Base-by-base conservation (phyloP, 2,329 filamentous ascomycete genomes). In the Aspergillus udagawae region DNA sequence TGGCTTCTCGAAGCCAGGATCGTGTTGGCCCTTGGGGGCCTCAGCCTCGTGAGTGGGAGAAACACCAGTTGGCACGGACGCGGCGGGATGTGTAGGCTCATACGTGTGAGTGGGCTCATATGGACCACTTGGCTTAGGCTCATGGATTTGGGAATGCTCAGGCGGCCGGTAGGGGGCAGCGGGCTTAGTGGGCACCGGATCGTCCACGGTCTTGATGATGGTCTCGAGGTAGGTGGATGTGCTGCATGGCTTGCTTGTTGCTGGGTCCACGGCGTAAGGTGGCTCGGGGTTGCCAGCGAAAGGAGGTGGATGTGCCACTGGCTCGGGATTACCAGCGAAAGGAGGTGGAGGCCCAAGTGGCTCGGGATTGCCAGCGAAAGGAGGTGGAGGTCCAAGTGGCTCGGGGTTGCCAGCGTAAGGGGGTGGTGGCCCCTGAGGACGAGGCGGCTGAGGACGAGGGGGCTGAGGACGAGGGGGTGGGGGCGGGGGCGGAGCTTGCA, bases 401-500 rank as follows among this genome's bases (percentile, higher is more conserved):
- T 28, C 27, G 8, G 1, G 27, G 27, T 28, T 9, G 27, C 27
- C 7, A 28, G 27, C 27, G 27, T 8, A 28, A 28, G 27, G 27
- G 10, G 27, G 8, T 3, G 27, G 27, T 9, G 27, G 8, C 10
- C 5, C 27, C 27, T 28, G 27, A 3, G 27, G 27, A 9, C 2
- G 8, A 9, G 27, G 27, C 6, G 8, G 8, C 27, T 29, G 28
- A 10, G 42, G 42, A n/a, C 23, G 42, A 3, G 38, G 17, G 5
- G 20, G 17, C 14, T 7, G 17, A 42, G 41, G 41, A 21, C 9
- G 28, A 29, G 28, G 28, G 3, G 41, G 17, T 1, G n/a, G 7
- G n/a, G 41, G 5, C 2, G 20, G 17, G 1, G 6, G 41, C 9
- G 41, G 60, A 2, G 61, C 51, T 9, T 60, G 42, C 3, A 66